Evolutionary conservation across 169 alveolate species (phyloP), one percentile per base, ranked within the genome.

Genomic region (Plasmodium gallinaceum): DNA sequence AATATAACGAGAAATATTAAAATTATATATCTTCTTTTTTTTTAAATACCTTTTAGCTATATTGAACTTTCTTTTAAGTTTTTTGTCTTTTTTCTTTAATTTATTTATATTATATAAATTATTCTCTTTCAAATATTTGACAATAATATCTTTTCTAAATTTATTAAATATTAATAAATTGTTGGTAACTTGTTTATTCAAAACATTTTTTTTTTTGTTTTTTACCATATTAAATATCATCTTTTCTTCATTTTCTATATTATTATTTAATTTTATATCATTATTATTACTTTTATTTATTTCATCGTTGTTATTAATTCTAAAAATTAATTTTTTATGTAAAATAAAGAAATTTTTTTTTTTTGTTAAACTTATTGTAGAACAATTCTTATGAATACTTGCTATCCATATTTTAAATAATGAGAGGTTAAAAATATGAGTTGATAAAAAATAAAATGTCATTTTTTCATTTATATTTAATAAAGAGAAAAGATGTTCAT

Each of bases 31-130:
- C 64, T 78, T 65, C 68, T 86, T 52, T 87, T 87, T 54, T 65
- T 72, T 73, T 18, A 83, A 46, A 83, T 42, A 43, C 39, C 74
- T 46, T 39, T 42, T 87, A 5, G 85, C 88, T 32, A 75, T 87
- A 58, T 69, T 74, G 32, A 87, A 70, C 58, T 65, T 87, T 57
- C 92, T 87, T 87, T 87, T 87, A n/a, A 75, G 66, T 68, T 83
- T 69, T 54, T 69, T 83, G 61, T 69, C 54, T 68, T 52, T 66
- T 62, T 46, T 83, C 58, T 70, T 75, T 60, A 69, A 66, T 46
- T 75, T 75, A 42, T 75, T 87, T 20, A 65, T 7, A 37, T 74
- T 74, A 73, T 87, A 75, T 32, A 75, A 87, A 73, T 87, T 87
- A 74, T 87, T 24, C 18, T 51, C 58, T 62, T 87, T 68, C 39